phyloP scores from a whole-genome alignment of 2,329 filamentous ascomycete species.

The Dactylonectria macrodidyma region DNA sequence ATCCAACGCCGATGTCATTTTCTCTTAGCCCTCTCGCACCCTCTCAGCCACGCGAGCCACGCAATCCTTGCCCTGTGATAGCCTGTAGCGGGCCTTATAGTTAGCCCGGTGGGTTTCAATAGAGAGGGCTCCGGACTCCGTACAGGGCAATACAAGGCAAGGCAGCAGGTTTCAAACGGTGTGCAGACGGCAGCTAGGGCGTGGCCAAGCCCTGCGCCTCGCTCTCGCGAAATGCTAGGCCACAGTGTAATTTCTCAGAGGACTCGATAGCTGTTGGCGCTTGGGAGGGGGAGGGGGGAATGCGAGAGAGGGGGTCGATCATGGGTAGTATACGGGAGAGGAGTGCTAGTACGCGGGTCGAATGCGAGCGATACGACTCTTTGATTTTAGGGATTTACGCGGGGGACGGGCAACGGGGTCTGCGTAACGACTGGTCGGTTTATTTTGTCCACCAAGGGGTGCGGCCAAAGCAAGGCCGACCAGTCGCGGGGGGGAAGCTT shows the following conservation, averaged over 20 bases:
- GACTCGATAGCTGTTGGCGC: background rate
- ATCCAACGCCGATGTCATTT: too few relatives aligned
- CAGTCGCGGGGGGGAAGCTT: background rate
- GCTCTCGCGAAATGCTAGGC: background rate
- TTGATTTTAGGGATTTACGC: too few relatives aligned
- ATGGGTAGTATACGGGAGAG: too few relatives aligned
- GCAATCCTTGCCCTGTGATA: too few relatives aligned
- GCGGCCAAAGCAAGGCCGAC: background rate
- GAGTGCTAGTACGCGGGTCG: background rate
- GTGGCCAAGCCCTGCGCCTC: slow-evolving; percentile 2
- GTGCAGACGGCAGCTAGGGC: background rate
- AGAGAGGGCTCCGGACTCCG: too few relatives aligned
- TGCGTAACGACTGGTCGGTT: background rate
- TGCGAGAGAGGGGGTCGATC: background rate
- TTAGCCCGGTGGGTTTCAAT: too few relatives aligned
- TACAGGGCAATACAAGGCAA: too few relatives aligned
- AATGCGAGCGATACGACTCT: background rate
- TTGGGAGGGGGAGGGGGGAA: background rate
- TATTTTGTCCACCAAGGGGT: background rate
- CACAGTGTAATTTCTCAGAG: slow-evolving; percentile 16
- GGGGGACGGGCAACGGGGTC: background rate
- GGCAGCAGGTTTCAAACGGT: too few relatives aligned
- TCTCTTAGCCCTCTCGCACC: too few relatives aligned
- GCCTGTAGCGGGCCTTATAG: too few relatives aligned
- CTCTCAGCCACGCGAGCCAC: too few relatives aligned